phyloP scores from a whole-genome alignment of 2,329 filamentous ascomycete genomes.

The Ceratocystis cacaofunesta region DNA sequence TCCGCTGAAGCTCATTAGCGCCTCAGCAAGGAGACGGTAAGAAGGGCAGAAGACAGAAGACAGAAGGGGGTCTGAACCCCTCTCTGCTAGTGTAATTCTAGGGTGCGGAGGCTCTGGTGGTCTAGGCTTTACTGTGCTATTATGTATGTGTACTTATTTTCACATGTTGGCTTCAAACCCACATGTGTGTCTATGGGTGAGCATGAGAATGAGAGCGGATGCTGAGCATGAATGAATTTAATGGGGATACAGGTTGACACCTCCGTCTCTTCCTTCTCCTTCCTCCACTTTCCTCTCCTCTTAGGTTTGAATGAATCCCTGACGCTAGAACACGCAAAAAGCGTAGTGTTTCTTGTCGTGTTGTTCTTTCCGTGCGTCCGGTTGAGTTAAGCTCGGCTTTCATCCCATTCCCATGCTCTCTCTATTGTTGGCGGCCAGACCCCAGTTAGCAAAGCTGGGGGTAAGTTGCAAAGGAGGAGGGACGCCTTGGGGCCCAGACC shows the following conservation, averaged over 20 bases:
- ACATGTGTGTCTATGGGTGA: not conserved
- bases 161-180: not conserved
- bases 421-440: not conserved
- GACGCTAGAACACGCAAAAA: not conserved
- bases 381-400: constrained; percentile 8
- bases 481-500: too few relatives aligned
- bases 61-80: too few relatives aligned
- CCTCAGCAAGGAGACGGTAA: too few relatives aligned
- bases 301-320: not conserved
- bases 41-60: too few relatives aligned
- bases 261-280: not conserved
- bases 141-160: not conserved
- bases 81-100: too few relatives aligned
- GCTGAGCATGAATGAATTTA: not conserved
- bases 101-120: too few relatives aligned
- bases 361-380: constrained; percentile 9
- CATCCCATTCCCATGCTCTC: constrained; percentile 1
- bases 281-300: not conserved
- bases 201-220: too few relatives aligned
- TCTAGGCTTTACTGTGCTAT: not conserved
- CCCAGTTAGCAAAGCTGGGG: too few relatives aligned
- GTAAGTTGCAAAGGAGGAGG: not conserved
- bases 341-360: not conserved
- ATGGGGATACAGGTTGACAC: too few relatives aligned
- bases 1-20: too few relatives aligned